Base-by-base conservation (phyloP, 179 eudicot genomes). In the Spinacia oleracea region DNA sequence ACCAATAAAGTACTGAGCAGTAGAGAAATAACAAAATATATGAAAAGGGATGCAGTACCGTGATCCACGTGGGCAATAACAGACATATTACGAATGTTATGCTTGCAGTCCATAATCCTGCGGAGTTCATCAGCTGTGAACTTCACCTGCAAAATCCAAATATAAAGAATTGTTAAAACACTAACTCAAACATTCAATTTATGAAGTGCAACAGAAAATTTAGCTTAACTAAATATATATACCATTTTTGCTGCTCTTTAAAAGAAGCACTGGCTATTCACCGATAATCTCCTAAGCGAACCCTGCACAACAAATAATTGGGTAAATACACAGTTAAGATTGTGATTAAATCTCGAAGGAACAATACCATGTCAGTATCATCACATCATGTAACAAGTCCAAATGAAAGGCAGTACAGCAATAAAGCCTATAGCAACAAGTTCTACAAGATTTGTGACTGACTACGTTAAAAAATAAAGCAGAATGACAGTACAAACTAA, bases 91-190 rank as follows among this genome's bases (percentile, higher is more conserved):
- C 82, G 82, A 1, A 79, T 79, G 34, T 79, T 79, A 15, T 79
- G 73, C 18, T 79, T 79, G 45, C 42, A 18, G 67, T 79, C 82
- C 82, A 79, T 79, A 40, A 79, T 79, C 12, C 20, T 40, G 27
- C 82, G 78, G 50, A 79, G 82, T 78, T 79, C 82, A 35, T 79
- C 82, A 20, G 82, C 78, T 2, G 82, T 79, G 65, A 79, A 79
- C 82, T 79, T 79, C 73, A 79, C 81, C 81, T 79, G 65, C 66
- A 46, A 62, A 68, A 46, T 16, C 31, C 38, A 50, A 59, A 72
- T 1, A 58, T 11, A 25, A 45, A 63, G 11, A 10, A 45, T 11
- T 7, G 32, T 58, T 15, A 55, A 18, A 9, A 29, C 9, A 32
- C 18, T 0, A n/a, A 46, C 10, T 3, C 42, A 27, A 2, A 23